Conservation (phyloP, 1,284 basidiomycete genomes). For the Trichosporon sp. region DNA sequence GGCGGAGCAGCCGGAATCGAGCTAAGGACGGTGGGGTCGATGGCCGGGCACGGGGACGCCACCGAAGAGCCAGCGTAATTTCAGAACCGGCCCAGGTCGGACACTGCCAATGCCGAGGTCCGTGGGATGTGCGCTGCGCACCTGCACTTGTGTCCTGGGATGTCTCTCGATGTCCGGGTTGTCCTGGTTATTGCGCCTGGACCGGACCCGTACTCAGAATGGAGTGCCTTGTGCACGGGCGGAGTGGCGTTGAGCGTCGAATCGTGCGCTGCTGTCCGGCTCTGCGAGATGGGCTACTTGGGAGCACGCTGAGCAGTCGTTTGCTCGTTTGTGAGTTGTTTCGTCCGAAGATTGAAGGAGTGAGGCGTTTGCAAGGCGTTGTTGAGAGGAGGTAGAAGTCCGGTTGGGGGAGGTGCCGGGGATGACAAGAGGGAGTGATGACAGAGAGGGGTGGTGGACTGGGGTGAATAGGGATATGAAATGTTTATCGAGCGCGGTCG, state of each 20-base stretch:
- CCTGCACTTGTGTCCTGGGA: no score
- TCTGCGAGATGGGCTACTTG: neutral
- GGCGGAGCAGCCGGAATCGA: neutral
- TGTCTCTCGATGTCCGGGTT: neutral
- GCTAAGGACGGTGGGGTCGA: neutral
- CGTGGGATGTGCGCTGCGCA: neutral
- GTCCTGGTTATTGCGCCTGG: neutral
- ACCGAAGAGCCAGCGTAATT: slow-evolving; percentile 6
- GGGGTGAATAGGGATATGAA: neutral
- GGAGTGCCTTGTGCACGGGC: slow-evolving; percentile 3
- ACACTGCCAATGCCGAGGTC: neutral
- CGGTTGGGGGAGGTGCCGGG: neutral
- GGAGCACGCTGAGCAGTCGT: neutral
- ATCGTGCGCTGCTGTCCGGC: neutral
- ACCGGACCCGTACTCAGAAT: neutral
- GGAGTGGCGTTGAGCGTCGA: neutral
- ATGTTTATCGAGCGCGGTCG: neutral
- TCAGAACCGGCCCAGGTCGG: slow-evolving; percentile 5
- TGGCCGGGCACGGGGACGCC: neutral
- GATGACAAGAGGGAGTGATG: no score
- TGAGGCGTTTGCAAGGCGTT: no score
- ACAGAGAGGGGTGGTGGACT: neutral
- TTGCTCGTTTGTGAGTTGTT: no score
- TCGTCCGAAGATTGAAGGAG: no score
- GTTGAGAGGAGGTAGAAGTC: neutral